These are phyloP conservation scores for Gnomoniopsis sp. DNA, from an alignment of 2,329 filamentous ascomycete species.

Conservation along the genomic window DNA sequence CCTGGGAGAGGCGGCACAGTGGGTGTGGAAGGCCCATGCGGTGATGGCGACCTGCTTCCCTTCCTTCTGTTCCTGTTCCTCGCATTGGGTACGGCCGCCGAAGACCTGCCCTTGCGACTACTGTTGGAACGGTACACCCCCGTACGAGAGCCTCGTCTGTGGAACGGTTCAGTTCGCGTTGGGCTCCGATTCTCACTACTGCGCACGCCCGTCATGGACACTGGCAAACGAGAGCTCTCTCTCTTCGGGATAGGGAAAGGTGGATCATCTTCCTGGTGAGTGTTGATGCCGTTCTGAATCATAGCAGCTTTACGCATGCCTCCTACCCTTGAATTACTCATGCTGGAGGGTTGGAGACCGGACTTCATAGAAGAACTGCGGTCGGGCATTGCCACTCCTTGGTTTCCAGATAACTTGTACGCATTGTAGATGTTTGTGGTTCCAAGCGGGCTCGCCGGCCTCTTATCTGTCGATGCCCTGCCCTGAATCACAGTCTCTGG, in stretches of 20 bases:
- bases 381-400: constrained; percentile 20
- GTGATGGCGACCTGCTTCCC: constrained; percentile 59
- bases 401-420: constrained; percentile 32
- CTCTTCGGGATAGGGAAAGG: constrained; percentile 91
- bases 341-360: constrained; percentile 26
- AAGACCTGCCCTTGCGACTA: constrained; percentile 82
- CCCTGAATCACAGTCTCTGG: constrained; percentile 39
- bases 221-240: constrained; percentile 77
- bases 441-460: constrained; percentile 31
- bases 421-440: constrained; percentile 43
- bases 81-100: constrained; percentile 63
- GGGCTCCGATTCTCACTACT: constrained; percentile 77
- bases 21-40: constrained; percentile 66
- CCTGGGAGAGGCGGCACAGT: constrained; percentile 66
- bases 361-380: constrained; percentile 16
- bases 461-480: constrained; percentile 20
- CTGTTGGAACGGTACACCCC: constrained; percentile 55
- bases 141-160: constrained; percentile 46
- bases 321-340: constrained; percentile 43
- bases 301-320: constrained; percentile 75
- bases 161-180: constrained; percentile 58
- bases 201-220: constrained; percentile 59
- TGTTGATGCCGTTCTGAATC: constrained; percentile 74
- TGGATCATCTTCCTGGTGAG: constrained; percentile 67
- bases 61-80: constrained; percentile 47